Percentiles rank a stretch among this genome's conserved stretches.
These are phyloP conservation scores for Rhytidhysteron rufulum DNA, from an alignment of 2,329 filamentous ascomycete species.

Conservation along the genomic window DNA sequence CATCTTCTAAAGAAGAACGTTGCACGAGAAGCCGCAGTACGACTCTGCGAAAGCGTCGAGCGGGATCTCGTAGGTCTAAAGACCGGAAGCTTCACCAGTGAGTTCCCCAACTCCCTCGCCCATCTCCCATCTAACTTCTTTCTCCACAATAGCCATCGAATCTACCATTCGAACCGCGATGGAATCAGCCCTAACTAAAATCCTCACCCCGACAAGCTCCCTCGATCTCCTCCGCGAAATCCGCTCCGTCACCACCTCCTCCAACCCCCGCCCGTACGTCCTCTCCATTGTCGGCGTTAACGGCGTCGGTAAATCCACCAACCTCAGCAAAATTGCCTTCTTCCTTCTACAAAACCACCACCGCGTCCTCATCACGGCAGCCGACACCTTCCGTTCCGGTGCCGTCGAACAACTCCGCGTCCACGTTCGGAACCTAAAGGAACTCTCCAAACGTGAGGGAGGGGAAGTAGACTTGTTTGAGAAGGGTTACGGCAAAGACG, in stretches of 20 bases:
- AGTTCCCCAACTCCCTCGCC: slow-evolving; percentile 3
- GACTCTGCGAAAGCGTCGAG: slow-evolving; percentile 87
- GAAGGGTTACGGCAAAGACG: slow-evolving; percentile 96
- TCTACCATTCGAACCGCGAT: slow-evolving; percentile 79
- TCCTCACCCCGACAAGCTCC: slow-evolving; percentile 91
- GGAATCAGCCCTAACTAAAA: slow-evolving; percentile 88
- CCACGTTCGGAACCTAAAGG: slow-evolving; percentile 88
- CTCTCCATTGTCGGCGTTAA: slow-evolving; percentile 98
- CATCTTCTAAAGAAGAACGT: slow-evolving; percentile 95
- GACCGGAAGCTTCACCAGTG: slow-evolving; percentile 83
- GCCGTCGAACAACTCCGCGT: slow-evolving; percentile 96
- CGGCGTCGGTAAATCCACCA: slow-evolving; percentile 96
- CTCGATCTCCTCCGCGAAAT: slow-evolving; percentile 94
- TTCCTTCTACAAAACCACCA: slow-evolving; percentile 97
- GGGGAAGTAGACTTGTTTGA: slow-evolving; percentile 84
- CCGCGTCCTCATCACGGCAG: slow-evolving; percentile 87
- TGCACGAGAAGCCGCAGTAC: slow-evolving; percentile 85
- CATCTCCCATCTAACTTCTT: too few relatives aligned
- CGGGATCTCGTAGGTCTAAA: slow-evolving; percentile 85
- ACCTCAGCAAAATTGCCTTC: slow-evolving; percentile 95
- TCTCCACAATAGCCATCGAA: slow-evolving; percentile 68
- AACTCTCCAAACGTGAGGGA: slow-evolving; percentile 79
- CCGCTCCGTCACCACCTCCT: slow-evolving; percentile 64
- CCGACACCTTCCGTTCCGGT: slow-evolving; percentile 94
- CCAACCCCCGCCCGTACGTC: slow-evolving; percentile 76